Conservation (phyloP, 169 alveolate genomes). For the Besnoitia besnoiti region DNA sequence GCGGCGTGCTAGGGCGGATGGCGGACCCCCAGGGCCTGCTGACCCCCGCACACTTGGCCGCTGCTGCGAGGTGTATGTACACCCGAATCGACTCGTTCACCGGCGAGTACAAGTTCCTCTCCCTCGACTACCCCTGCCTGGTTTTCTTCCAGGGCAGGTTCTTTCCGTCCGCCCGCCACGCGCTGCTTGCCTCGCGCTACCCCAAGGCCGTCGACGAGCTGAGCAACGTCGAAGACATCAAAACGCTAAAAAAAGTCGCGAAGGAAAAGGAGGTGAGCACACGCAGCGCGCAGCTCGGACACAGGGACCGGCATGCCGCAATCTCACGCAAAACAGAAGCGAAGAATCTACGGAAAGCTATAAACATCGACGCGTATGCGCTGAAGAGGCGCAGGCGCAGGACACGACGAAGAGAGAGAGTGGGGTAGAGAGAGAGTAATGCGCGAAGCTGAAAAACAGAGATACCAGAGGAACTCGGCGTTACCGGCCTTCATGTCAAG, state of each 20-base stretch:
- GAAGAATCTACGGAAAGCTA: background rate
- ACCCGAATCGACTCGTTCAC: slow-evolving; percentile 70
- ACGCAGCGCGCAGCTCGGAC: too few relatives aligned
- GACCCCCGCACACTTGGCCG: slow-evolving; percentile 56
- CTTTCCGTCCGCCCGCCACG: slow-evolving; percentile 70
- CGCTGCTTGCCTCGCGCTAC: slow-evolving; percentile 55
- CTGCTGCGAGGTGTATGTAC: slow-evolving; percentile 68
- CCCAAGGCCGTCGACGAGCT: slow-evolving; percentile 54
- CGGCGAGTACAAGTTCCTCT: slow-evolving; percentile 62
- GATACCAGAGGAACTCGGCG: too few relatives aligned
- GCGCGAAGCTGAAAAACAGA: too few relatives aligned
- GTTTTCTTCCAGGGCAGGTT: slow-evolving; percentile 60
- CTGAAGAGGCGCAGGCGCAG: too few relatives aligned
- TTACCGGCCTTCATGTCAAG: too few relatives aligned
- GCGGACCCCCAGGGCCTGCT: slow-evolving; percentile 24
- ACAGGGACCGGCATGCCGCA: too few relatives aligned
- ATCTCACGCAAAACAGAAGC: too few relatives aligned
- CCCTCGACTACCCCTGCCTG: slow-evolving; percentile 53
- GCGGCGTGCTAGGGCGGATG: background rate
- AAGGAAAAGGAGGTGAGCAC: slow-evolving; percentile 57
- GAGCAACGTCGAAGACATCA: slow-evolving; percentile 36
- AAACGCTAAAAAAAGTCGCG: slow-evolving; percentile 50
- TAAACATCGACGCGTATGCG: too few relatives aligned
- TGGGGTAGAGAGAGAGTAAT: too few relatives aligned
- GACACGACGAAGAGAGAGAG: too few relatives aligned